phyloP scores from a whole-genome alignment of 139 green algal genomes.

The Chlamydomonas eustigma region DNA sequence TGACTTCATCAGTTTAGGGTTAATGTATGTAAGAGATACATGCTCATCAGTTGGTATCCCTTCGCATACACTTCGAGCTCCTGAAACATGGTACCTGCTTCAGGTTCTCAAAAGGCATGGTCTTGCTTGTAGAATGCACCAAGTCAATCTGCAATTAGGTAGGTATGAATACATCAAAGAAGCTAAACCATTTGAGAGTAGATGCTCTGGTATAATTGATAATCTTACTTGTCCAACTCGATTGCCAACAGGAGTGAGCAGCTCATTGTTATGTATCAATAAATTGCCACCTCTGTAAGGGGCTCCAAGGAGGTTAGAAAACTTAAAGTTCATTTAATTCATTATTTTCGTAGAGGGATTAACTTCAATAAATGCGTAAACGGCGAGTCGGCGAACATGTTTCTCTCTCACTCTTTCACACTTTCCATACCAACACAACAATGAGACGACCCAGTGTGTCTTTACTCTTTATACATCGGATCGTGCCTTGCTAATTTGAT shows the following conservation, averaged over 20 bases:
- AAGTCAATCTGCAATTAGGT: conserved; percentile 63
- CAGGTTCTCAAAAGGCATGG: conserved; percentile 80
- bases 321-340: conserved; percentile 89
- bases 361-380: too few relatives aligned
- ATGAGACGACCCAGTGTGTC: too few relatives aligned
- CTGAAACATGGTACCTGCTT: conserved; percentile 42
- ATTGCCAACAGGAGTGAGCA: conserved; percentile 88
- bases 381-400: too few relatives aligned
- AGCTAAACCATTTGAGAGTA: neutral
- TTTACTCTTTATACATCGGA: too few relatives aligned
- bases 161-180: neutral
- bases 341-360: too few relatives aligned
- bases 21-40: neutral
- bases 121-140: conserved; percentile 60
- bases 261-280: conserved; percentile 67
- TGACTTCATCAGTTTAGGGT: neutral
- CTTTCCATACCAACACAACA: too few relatives aligned
- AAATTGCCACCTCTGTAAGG: conserved; percentile 92
- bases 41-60: neutral
- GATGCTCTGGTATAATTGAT: neutral
- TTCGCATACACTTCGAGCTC: neutral
- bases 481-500: too few relatives aligned
- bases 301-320: conserved; percentile 85
- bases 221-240: conserved; percentile 47
- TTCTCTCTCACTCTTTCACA: too few relatives aligned